A percentile compares a stretch with the other conserved stretches of the same genome.
phyloP scores from a whole-genome alignment of 805 yeast species.

The Saturnispora gosingensis region DNA sequence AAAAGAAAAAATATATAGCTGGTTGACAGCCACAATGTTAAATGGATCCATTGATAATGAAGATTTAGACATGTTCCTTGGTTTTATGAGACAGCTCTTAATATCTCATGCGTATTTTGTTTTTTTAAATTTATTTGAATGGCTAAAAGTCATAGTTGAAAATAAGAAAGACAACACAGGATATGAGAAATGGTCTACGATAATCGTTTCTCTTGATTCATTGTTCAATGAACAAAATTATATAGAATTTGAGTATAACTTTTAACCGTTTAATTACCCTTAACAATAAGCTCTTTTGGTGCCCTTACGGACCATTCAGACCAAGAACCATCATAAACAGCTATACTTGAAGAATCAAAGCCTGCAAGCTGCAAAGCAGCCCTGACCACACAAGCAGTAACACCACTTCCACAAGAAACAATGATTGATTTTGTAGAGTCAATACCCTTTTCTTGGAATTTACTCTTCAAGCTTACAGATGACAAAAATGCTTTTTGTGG shows the following conservation, averaged over 20 bases:
- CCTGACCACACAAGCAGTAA: conserved; percentile 82
- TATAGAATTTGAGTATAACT: conserved; percentile 9
- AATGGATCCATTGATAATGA: conserved; percentile 17
- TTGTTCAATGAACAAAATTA: conserved; percentile 8
- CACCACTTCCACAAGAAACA: conserved; percentile 94
- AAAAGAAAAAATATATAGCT: conserved; percentile 12
- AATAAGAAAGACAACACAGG: conserved; percentile 7
- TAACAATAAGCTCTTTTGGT: conserved; percentile 43
- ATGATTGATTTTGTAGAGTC: conserved; percentile 54
- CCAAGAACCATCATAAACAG: conserved; percentile 84
- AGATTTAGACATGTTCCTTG: conserved; percentile 22
- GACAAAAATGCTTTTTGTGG: conserved; percentile 39
- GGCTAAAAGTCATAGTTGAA: conserved; percentile 11
- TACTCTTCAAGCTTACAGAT: conserved; percentile 34
- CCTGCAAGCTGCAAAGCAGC: conserved; percentile 59
- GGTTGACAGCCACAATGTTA: conserved; percentile 20
- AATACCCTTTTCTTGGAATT: conserved; percentile 36
- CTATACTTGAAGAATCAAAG: conserved; percentile 34
- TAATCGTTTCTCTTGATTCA: conserved; percentile 13
- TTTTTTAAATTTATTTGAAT: conserved; percentile 14
- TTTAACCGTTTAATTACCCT: conserved; percentile 20
- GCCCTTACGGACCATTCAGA: conserved; percentile 81
- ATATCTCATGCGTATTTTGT: conserved; percentile 16
- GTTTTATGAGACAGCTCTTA: conserved; percentile 21
- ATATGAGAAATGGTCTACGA: conserved; percentile 16